Conservation (phyloP, 2,329 filamentous ascomycete genomes). For the Leptographium flavum region DNA sequence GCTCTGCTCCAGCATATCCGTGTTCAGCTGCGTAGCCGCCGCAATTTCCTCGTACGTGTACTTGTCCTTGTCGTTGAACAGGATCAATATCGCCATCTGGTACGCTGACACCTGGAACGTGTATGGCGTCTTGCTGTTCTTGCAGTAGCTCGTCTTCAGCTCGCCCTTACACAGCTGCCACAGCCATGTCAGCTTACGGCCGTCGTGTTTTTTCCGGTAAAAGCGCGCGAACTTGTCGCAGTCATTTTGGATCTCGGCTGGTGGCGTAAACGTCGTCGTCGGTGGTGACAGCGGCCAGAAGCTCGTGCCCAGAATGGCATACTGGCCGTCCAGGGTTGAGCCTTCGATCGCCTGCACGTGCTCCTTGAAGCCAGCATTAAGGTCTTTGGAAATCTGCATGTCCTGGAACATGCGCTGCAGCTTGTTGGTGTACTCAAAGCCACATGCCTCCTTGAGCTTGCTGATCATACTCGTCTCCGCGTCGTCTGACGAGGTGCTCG, state of each 20-base stretch:
- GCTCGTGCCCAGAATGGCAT: constrained; percentile 86
- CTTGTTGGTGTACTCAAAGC: constrained; percentile 99
- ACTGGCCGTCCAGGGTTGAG: constrained; percentile 71
- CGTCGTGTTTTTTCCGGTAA: constrained; percentile 93
- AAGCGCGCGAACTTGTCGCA: constrained; percentile 82
- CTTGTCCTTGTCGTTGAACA: constrained; percentile 85
- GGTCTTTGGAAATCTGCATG: constrained; percentile 96
- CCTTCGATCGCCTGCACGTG: constrained; percentile 51
- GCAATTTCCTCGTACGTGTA: constrained; percentile 81
- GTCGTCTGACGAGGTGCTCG: constrained; percentile 90
- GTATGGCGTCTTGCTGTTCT: constrained; percentile 76
- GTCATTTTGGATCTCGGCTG: constrained; percentile 69
- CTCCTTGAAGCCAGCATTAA: constrained; percentile 80
- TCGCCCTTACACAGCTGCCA: constrained; percentile 99
- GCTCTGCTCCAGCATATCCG: constrained; percentile 75
- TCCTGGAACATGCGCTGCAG: constrained; percentile 99
- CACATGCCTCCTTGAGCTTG: constrained; percentile 96
- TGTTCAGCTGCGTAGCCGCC: constrained; percentile 62
- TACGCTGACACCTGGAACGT: constrained; percentile 97
- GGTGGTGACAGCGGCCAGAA: constrained; percentile 92
- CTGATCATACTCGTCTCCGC: constrained; percentile 99
- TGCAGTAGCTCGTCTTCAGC: constrained; percentile 85
- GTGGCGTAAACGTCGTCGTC: constrained; percentile 77
- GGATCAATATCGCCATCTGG: constrained; percentile 88
- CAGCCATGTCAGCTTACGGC: constrained; percentile 91